phyloP scores from a whole-genome alignment of 148 eudicot genomes.

The Gaultheria prostrata region DNA sequence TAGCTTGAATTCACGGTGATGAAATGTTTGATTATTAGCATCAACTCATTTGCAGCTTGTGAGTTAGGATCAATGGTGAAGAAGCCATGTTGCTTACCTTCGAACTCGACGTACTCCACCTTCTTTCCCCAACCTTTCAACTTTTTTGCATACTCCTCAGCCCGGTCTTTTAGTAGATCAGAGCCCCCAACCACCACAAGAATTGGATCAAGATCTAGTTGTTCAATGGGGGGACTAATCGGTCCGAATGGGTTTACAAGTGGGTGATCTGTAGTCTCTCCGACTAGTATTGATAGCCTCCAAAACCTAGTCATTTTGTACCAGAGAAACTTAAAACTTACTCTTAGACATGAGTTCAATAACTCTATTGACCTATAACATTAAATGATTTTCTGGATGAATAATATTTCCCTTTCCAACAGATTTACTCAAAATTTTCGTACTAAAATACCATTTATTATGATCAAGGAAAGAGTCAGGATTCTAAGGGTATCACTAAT shows the following conservation, averaged over 20 bases:
- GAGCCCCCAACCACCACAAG: slow-evolving; percentile 49
- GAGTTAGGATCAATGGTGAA: slow-evolving; percentile 48
- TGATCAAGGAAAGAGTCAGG: too few relatives aligned
- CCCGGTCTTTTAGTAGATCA: slow-evolving; percentile 60
- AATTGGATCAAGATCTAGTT: slow-evolving; percentile 44
- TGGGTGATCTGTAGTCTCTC: slow-evolving; percentile 53
- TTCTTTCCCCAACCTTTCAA: slow-evolving; percentile 56
- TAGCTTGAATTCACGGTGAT: slow-evolving; percentile 24
- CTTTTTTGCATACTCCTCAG: slow-evolving; percentile 40
- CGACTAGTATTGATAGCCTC: slow-evolving; percentile 58
- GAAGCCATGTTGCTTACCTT: slow-evolving; percentile 64
- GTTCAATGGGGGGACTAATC: slow-evolving; percentile 34
- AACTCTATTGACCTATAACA: too few relatives aligned
- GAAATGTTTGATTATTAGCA: slow-evolving; percentile 36
- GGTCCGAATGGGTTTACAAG: slow-evolving; percentile 67
- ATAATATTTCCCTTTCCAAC: too few relatives aligned
- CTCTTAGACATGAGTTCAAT: too few relatives aligned
- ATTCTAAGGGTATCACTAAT: too few relatives aligned
- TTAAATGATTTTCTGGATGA: too few relatives aligned
- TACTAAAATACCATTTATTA: too few relatives aligned
- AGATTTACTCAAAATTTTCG: too few relatives aligned
- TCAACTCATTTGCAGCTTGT: slow-evolving; percentile 31
- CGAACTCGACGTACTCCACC: slow-evolving; percentile 44
- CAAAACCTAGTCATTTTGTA: slow-evolving; percentile 41
- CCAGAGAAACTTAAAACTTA: background rate